A percentile compares a stretch with the other conserved stretches of the same genome.
These are phyloP conservation scores for Kurtzmaniella quercitrusa DNA, from an alignment of 1,139 yeast genomes.

Conservation along the genomic window DNA sequence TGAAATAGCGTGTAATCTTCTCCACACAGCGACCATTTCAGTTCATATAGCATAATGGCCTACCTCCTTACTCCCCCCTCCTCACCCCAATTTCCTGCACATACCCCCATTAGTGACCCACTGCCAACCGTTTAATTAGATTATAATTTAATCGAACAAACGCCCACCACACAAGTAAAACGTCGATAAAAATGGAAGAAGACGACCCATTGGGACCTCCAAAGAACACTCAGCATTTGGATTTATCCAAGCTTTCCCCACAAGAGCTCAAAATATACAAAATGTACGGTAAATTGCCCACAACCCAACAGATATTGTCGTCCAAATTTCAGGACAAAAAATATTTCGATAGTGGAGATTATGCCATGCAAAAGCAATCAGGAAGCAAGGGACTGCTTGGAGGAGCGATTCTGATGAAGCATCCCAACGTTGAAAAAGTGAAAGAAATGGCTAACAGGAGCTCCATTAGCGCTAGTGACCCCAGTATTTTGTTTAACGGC, in stretches of 20 bases:
- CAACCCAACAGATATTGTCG: constrained; percentile 75
- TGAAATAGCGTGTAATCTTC: too few species aligned
- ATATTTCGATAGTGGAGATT: constrained; percentile 96
- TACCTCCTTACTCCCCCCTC: neutral
- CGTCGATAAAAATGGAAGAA: constrained; percentile 20
- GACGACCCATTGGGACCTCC: constrained; percentile 50
- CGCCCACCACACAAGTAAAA: neutral
- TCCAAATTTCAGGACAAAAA: constrained; percentile 83
- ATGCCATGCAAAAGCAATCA: constrained; percentile 78
- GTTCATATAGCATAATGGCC: too few species aligned
- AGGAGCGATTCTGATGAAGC: constrained; percentile 38
- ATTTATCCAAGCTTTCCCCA: constrained; percentile 55
- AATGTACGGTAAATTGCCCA: constrained; percentile 86
- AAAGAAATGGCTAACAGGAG: constrained; percentile 45
- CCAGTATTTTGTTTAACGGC: constrained; percentile 45
- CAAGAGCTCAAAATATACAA: constrained; percentile 69
- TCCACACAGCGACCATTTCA: too few species aligned
- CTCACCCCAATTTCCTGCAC: neutral
- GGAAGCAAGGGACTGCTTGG: constrained; percentile 22
- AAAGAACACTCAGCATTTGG: constrained; percentile 43
- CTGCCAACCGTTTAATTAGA: neutral
- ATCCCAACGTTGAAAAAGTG: constrained; percentile 48
- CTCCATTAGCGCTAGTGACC: constrained; percentile 42
- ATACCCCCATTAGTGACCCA: neutral
- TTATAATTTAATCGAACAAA: neutral